Conservation (phyloP, 2,329 filamentous ascomycete genomes). For the Xylaria sp. region DNA sequence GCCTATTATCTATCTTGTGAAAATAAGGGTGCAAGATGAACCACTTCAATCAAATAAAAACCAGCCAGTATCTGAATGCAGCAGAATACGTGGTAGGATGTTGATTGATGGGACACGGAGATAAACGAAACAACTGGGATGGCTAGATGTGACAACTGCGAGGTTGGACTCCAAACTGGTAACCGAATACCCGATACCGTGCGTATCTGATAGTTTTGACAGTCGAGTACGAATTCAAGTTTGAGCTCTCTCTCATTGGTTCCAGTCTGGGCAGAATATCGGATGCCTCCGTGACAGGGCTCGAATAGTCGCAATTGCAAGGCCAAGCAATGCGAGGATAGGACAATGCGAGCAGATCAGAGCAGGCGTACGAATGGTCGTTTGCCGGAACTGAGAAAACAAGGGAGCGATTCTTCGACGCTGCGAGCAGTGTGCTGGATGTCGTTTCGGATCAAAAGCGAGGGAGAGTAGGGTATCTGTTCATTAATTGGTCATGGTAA, state of each 20-base stretch:
- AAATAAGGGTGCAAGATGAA: constrained; percentile 2
- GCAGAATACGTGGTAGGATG: constrained; percentile 13
- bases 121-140: constrained; percentile 37
- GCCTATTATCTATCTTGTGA: constrained; percentile 31
- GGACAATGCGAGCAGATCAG: constrained; percentile 9
- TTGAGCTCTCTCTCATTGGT: constrained; percentile 11
- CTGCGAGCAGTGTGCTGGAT: constrained; percentile 19
- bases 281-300: constrained; percentile 9
- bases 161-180: constrained; percentile 40
- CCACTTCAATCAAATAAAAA: not conserved
- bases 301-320: constrained; percentile 8
- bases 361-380: constrained; percentile 14
- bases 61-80: not conserved
- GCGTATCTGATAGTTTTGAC: constrained; percentile 21
- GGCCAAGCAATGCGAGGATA: constrained; percentile 12
- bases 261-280: constrained; percentile 5
- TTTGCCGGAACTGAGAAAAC: constrained; percentile 20
- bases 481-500: constrained; percentile 32
- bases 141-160: constrained; percentile 44
- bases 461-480: constrained; percentile 27
- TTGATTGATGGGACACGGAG: constrained; percentile 26
- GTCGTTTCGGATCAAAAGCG: constrained; percentile 26
- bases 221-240: constrained; percentile 18
- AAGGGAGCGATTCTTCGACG: constrained; percentile 9
- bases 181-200: constrained; percentile 30